phyloP scores from a whole-genome alignment of 306 rosid species.

The Lotus japonicus region DNA sequence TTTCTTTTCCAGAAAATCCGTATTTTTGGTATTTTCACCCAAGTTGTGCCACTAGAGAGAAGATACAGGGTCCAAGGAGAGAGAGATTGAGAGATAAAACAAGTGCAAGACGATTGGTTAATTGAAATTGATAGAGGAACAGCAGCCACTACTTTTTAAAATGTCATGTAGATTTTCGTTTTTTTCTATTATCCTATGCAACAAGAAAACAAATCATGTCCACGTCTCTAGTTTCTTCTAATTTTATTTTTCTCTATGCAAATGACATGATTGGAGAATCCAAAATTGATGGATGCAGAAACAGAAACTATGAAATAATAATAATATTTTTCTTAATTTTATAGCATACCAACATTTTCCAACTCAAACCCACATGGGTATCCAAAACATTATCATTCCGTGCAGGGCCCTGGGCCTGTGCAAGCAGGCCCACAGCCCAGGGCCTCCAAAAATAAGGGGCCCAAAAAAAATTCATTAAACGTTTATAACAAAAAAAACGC shows the following conservation, averaged over 20 bases:
- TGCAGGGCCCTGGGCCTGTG: too few relatives aligned
- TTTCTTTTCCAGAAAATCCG: slow-evolving; percentile 2
- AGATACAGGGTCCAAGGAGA: slow-evolving; percentile 22
- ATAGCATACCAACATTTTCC: neutral
- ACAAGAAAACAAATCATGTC: slow-evolving; percentile 45
- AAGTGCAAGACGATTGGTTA: slow-evolving; percentile 44
- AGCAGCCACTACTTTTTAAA: slow-evolving; percentile 58
- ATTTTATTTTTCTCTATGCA: neutral
- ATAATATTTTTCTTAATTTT: neutral
- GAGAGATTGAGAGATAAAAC: neutral
- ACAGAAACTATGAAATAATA: neutral
- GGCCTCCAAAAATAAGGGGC: too few relatives aligned
- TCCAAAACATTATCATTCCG: neutral
- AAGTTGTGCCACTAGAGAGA: slow-evolving; percentile 36
- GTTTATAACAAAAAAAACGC: too few relatives aligned
- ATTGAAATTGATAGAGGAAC: slow-evolving; percentile 41
- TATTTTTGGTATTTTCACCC: slow-evolving; percentile 15
- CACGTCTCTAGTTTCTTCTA: slow-evolving; percentile 47
- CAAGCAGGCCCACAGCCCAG: too few relatives aligned
- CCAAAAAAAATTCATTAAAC: too few relatives aligned
- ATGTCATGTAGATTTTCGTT: slow-evolving; percentile 14
- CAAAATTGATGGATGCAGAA: neutral
- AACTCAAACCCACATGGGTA: neutral
- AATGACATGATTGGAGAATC: slow-evolving; percentile 43
- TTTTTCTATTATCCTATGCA: slow-evolving; percentile 31